Evolutionary conservation across 2,329 filamentous ascomycete species (phyloP), one percentile per base, ranked within the genome.

Genomic region (Ceratocystis lukuohia): DNA sequence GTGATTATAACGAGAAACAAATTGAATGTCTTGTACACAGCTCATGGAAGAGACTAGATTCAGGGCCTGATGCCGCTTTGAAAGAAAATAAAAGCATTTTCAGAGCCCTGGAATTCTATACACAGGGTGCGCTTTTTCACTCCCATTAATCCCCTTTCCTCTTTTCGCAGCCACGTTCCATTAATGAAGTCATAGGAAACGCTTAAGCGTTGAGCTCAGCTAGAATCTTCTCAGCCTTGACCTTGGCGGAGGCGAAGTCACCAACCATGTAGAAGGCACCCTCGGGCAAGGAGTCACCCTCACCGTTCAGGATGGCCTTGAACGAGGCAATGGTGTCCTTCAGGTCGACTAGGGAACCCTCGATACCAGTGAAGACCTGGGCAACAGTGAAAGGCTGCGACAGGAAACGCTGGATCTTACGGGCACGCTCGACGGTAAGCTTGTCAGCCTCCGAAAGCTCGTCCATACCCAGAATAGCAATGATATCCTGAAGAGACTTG

Each of bases 401-500:
- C 84, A 99, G 84, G 91, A 99, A 99, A 88, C 92, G 89, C 86
- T 99, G 94, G 78, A 99, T 88, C 87, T 97, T 97, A 84, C 94
- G 93, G 80, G 94, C 94, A 87, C 94, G 94, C 88, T 99, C 94
- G 85, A 99, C 94, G 74, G 94, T 97, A 75, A 99, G 87, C 88
- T 99, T 96, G 81, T 99, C 94, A 75, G 89, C 89, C 85, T 97
- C 94, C 71, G 94, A 97, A 81, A 99, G 82, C 80, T 99, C 94
- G 80, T 99, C 94, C 94, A 99, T 97, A 88, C 93, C 93, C 78
- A 97, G 82, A 91, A 99, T 99, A 80, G 94, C 94, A 84, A 96
- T 96, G 87, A 99, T 99, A 84, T 99, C 94, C 84, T 99, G 94
- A 73, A 99, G 91, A 71, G 93, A 97, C 89, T 97, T 97, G 89